Evolutionary conservation across 106 monocot species (phyloP).

Genomic region (Allium sativum): DNA sequence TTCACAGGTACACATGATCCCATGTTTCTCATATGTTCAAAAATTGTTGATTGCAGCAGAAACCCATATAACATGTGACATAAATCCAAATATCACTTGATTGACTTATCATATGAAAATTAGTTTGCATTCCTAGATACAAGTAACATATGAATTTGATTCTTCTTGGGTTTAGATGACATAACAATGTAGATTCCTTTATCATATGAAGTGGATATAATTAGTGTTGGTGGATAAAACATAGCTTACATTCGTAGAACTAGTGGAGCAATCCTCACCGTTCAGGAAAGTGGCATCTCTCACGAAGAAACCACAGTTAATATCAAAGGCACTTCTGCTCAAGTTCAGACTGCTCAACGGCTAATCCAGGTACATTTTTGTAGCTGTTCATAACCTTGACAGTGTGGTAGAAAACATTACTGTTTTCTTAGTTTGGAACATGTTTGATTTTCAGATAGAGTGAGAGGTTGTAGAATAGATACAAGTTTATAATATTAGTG

Average conservation of each 20-base stretch:
- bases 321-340: conserved; percentile 46
- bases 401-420: neutral
- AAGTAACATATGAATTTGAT: neutral
- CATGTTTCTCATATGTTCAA: conserved; percentile 5
- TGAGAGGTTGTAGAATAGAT: no score
- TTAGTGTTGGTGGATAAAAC: conserved; percentile 49
- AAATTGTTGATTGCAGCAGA: neutral
- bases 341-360: conserved; percentile 49
- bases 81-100: no score
- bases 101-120: no score
- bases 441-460: no score
- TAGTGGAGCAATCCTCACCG: conserved; percentile 47
- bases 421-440: no score
- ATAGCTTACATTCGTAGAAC: conserved; percentile 44
- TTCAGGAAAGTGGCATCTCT: conserved; percentile 33
- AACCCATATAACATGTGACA: no score
- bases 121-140: neutral
- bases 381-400: neutral
- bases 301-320: conserved; percentile 54
- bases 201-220: conserved; percentile 52
- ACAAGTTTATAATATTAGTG: no score
- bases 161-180: conserved; percentile 25
- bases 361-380: conserved; percentile 39
- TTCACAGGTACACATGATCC: no score
- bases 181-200: conserved; percentile 71